Evolutionary conservation across 2,329 filamentous ascomycete species (phyloP).

Genomic region (Neonectria ditissima): DNA sequence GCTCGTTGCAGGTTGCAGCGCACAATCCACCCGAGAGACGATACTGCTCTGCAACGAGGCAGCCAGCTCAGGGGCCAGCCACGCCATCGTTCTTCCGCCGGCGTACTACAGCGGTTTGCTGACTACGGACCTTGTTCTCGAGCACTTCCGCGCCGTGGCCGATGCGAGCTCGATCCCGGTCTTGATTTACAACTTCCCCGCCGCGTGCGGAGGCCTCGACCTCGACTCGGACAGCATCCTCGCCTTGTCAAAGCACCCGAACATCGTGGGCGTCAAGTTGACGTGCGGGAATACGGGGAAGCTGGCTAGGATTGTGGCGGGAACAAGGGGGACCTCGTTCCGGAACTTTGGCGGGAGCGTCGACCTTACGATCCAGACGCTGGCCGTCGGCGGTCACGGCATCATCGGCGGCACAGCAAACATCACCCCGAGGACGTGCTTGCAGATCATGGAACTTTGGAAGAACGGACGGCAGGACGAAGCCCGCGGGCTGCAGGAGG

Average conservation of each 20-base stretch:
- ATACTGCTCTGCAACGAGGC: slow-evolving; percentile 75
- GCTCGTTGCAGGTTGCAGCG: slow-evolving; percentile 76
- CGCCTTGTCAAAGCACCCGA: slow-evolving; percentile 62
- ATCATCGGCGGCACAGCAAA: slow-evolving; percentile 80
- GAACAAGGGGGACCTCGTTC: slow-evolving; percentile 60
- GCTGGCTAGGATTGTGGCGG: slow-evolving; percentile 61
- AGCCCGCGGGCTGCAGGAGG: slow-evolving; percentile 71
- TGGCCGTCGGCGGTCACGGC: slow-evolving; percentile 77
- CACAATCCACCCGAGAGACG: slow-evolving; percentile 75
- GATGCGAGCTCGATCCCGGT: slow-evolving; percentile 68
- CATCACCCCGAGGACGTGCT: slow-evolving; percentile 73
- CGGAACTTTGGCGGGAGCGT: slow-evolving; percentile 78
- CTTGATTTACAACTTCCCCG: slow-evolving; percentile 74
- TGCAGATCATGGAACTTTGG: slow-evolving; percentile 71
- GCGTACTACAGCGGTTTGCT: slow-evolving; percentile 75
- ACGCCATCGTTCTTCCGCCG: slow-evolving; percentile 75
- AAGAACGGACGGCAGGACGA: slow-evolving; percentile 67
- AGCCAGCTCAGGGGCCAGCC: slow-evolving; percentile 71
- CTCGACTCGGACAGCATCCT: slow-evolving; percentile 68
- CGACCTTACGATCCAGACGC: slow-evolving; percentile 78
- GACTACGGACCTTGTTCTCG: slow-evolving; percentile 66
- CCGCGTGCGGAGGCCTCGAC: slow-evolving; percentile 67
- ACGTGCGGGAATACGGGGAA: slow-evolving; percentile 75
- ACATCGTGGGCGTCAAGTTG: slow-evolving; percentile 73
- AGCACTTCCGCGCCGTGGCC: slow-evolving; percentile 73